phyloP scores from a whole-genome alignment of 2,329 filamentous ascomycete species.

The Neoscytalidium dimidiatum region DNA sequence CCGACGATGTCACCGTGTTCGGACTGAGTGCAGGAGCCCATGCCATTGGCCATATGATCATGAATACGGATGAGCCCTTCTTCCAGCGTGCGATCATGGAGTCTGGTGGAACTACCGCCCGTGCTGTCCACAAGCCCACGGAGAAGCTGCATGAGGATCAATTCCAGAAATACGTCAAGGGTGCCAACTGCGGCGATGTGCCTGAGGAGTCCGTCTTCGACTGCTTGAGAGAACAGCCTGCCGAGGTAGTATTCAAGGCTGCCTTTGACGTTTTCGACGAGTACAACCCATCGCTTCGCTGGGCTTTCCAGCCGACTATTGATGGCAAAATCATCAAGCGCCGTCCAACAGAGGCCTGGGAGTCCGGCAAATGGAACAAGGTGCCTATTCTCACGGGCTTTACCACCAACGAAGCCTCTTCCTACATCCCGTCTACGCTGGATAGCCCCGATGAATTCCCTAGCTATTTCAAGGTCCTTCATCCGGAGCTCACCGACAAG shows the following conservation, averaged over 20 bases:
- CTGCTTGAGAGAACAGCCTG: slow-evolving; percentile 45
- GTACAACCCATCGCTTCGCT: slow-evolving; percentile 50
- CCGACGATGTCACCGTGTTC: slow-evolving; percentile 27
- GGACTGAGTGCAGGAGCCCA: slow-evolving; percentile 29
- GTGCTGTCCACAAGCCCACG: slow-evolving; percentile 46
- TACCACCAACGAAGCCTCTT: slow-evolving; percentile 68
- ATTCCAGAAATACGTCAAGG: slow-evolving; percentile 44
- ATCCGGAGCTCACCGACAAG: slow-evolving; percentile 56
- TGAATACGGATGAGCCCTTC: slow-evolving; percentile 47
- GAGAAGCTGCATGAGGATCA: slow-evolving; percentile 46
- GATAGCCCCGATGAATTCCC: slow-evolving; percentile 56
- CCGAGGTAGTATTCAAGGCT: slow-evolving; percentile 38
- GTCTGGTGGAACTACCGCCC: slow-evolving; percentile 49
- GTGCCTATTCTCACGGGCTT: slow-evolving; percentile 70
- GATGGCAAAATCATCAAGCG: slow-evolving; percentile 62
- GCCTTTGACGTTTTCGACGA: slow-evolving; percentile 47
- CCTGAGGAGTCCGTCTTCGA: slow-evolving; percentile 38
- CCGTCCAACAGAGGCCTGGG: slow-evolving; percentile 62
- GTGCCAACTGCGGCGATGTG: slow-evolving; percentile 35
- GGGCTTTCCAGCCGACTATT: slow-evolving; percentile 70
- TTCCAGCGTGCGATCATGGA: slow-evolving; percentile 52
- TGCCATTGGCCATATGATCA: slow-evolving; percentile 67
- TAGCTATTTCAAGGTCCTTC: slow-evolving; percentile 61
- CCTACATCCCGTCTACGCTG: slow-evolving; percentile 59
- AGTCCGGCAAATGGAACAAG: slow-evolving; percentile 53